Percentiles rank a stretch among this genome's conserved stretches.
Evolutionary conservation across 2,329 filamentous ascomycete species (phyloP).

Genomic region (Cladophialophora psammophila): DNA sequence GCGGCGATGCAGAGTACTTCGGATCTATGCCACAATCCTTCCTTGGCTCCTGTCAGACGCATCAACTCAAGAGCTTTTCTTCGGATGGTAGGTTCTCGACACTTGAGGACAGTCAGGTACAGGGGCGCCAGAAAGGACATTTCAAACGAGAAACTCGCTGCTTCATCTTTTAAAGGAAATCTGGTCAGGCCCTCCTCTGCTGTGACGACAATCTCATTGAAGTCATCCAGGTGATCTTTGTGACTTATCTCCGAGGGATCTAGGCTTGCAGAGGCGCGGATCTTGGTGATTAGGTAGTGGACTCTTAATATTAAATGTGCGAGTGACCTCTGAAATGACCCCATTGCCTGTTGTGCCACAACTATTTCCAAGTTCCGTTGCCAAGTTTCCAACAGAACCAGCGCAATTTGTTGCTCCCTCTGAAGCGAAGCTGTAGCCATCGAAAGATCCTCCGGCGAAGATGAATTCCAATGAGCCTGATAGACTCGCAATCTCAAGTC

Average conservation of each 20-base stretch:
- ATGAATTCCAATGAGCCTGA: neutral
- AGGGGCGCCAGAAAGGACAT: slow-evolving; percentile 3
- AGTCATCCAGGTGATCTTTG: slow-evolving; percentile 11
- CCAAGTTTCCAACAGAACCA: slow-evolving; percentile 7
- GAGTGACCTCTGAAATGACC: neutral
- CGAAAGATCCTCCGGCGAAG: neutral
- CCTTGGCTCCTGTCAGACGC: slow-evolving; percentile 9
- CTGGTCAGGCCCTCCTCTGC: slow-evolving; percentile 6
- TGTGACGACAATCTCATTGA: neutral
- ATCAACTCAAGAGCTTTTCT: slow-evolving; percentile 20
- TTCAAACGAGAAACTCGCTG: slow-evolving; percentile 9
- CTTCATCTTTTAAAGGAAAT: neutral
- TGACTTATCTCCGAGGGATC: neutral
- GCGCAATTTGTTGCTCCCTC: slow-evolving; percentile 2
- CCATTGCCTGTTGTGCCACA: neutral
- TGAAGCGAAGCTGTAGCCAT: neutral
- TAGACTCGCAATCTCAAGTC: slow-evolving; percentile 8
- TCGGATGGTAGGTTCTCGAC: slow-evolving; percentile 2
- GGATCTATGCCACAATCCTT: slow-evolving; percentile 13
- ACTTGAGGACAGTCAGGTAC: slow-evolving; percentile 13
- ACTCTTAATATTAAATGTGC: neutral
- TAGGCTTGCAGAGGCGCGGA: slow-evolving; percentile 12
- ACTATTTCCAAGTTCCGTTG: neutral
- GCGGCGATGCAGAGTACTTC: slow-evolving; percentile 10
- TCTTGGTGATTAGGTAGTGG: slow-evolving; percentile 8